A percentile compares a stretch with the other conserved stretches of the same genome.
Evolutionary conservation across 257 asterid genomes (phyloP).

Genomic region (Fraxinus excelsior): DNA sequence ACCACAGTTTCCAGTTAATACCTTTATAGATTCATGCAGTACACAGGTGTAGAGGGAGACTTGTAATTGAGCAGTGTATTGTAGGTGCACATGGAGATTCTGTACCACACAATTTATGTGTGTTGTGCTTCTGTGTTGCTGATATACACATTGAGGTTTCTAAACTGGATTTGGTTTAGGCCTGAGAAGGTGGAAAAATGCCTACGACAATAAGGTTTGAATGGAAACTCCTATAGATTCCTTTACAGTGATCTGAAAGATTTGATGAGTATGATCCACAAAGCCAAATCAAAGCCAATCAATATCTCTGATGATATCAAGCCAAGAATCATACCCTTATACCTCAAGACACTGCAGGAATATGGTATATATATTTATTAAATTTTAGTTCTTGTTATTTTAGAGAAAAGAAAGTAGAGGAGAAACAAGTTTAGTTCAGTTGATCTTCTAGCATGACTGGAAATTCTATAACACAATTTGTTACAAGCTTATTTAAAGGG

Average conservation of each 20-base stretch:
- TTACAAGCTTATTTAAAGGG: too few species aligned
- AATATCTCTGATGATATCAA: conserved; percentile 28
- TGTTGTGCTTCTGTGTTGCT: not conserved
- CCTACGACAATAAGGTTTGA: conserved; percentile 24
- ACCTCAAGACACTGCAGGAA: conserved; percentile 20
- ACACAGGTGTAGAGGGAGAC: not conserved
- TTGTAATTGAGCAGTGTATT: not conserved
- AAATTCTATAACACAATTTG: too few species aligned
- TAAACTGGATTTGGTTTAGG: conserved; percentile 14
- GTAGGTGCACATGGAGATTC: not conserved
- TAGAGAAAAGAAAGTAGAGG: too few species aligned
- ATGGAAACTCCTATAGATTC: conserved; percentile 28
- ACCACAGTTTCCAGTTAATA: too few species aligned
- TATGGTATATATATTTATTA: conserved; percentile 17
- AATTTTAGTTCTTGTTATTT: not conserved
- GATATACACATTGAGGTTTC: conserved; percentile 16
- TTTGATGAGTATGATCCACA: not conserved
- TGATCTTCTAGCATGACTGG: too few species aligned
- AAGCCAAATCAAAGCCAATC: conserved; percentile 30
- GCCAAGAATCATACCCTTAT: conserved; percentile 30
- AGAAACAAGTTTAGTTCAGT: too few species aligned
- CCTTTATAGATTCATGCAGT: not conserved
- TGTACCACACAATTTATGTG: too few species aligned
- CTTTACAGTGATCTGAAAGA: conserved; percentile 28
- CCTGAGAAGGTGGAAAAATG: conserved; percentile 29